Evolutionary conservation across 805 yeast genomes (phyloP).

Genomic region (Debaryomyces prosopidis): DNA sequence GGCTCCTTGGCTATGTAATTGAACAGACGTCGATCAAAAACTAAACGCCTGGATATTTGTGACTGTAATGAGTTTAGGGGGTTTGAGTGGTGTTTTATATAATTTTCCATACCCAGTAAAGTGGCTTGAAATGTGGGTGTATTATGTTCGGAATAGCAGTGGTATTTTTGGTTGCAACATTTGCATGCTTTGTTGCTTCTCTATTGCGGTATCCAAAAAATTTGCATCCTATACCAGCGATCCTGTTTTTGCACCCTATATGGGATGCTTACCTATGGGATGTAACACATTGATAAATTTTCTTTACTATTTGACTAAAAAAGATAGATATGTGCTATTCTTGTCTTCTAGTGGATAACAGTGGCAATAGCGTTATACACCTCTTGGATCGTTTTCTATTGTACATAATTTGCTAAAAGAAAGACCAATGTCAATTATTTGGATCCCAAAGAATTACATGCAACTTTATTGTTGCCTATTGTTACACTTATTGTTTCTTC

Average conservation of each 20-base stretch:
- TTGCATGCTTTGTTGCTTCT: conserved; percentile 42
- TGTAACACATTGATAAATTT: conserved; percentile 62
- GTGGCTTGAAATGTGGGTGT: conserved; percentile 61
- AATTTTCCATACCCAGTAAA: conserved; percentile 63
- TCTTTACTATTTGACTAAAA: conserved; percentile 45
- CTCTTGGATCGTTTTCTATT: conserved; percentile 61
- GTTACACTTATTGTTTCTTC: conserved; percentile 78
- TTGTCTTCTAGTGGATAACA: conserved; percentile 75
- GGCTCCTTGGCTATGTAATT: no score
- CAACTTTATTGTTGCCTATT: conserved; percentile 69
- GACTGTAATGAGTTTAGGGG: conserved; percentile 85
- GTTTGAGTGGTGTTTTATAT: conserved; percentile 60
- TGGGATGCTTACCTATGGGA: conserved; percentile 87
- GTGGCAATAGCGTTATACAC: conserved; percentile 53
- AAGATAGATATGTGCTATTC: conserved; percentile 49
- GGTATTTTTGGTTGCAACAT: conserved; percentile 44
- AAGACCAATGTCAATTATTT: conserved; percentile 23
- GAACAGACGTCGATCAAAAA: conserved; percentile 16
- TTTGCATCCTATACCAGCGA: conserved; percentile 21
- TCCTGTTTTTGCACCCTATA: conserved; percentile 54
- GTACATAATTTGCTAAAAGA: conserved; percentile 42
- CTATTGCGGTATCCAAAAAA: conserved; percentile 31
- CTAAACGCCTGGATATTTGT: conserved; percentile 59
- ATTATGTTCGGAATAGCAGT: conserved; percentile 64
- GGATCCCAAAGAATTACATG: conserved; percentile 41